Evolutionary conservation across 164 flowering plant genomes (phyloP).

Genomic region (Cinnamomum micranthum): DNA sequence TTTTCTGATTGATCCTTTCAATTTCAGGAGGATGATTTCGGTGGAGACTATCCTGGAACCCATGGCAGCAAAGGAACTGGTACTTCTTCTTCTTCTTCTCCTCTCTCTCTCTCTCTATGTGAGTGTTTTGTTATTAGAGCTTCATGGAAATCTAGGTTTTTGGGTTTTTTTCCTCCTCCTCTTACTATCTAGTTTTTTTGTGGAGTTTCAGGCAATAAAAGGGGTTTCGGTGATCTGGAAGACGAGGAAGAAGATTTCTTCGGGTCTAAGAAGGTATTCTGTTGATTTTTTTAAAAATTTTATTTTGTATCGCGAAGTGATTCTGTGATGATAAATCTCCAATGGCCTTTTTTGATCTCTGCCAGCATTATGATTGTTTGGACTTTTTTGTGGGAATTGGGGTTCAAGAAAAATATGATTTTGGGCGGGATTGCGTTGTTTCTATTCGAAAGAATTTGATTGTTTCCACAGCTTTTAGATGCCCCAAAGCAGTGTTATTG

Average conservation of each 20-base stretch:
- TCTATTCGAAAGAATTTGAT: no score
- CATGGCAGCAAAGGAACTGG: slow-evolving; percentile 43
- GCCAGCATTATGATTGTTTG: no score
- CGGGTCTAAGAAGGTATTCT: slow-evolving; percentile 66
- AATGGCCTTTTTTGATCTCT: no score
- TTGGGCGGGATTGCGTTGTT: no score
- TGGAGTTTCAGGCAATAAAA: slow-evolving; percentile 58
- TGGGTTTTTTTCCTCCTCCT: neutral
- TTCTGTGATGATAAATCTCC: no score
- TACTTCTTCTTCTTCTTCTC: slow-evolving; percentile 15
- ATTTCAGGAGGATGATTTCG: slow-evolving; percentile 76
- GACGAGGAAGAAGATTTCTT: slow-evolving; percentile 95
- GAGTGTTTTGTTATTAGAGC: neutral
- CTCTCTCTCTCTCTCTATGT: no score
- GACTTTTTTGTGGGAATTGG: no score
- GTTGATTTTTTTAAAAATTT: neutral
- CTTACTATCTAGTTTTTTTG: neutral
- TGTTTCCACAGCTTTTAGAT: no score
- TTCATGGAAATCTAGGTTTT: neutral
- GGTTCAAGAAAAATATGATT: no score
- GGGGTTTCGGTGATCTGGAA: slow-evolving; percentile 85
- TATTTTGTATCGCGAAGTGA: no score
- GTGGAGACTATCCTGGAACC: slow-evolving; percentile 64
- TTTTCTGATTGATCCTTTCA: neutral
- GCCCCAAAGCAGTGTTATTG: no score